phyloP scores from a whole-genome alignment of 306 rosid species.

The Acacia crassicarpa region DNA sequence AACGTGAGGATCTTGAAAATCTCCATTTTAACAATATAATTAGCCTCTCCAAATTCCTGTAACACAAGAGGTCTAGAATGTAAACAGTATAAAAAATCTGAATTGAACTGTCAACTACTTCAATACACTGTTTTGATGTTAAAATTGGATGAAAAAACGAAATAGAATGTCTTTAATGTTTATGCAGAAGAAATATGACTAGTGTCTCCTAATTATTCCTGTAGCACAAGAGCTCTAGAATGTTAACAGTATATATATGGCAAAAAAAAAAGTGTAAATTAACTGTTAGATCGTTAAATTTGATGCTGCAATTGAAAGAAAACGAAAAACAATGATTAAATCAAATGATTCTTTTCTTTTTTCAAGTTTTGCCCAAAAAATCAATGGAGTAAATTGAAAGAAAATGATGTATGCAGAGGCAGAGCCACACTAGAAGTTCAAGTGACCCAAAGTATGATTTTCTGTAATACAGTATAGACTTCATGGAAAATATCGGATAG shows the following conservation, averaged over 20 bases:
- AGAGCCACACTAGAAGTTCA: neutral
- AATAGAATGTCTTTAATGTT: neutral
- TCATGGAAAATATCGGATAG: neutral
- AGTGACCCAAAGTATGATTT: neutral
- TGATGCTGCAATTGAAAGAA: neutral
- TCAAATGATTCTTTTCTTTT: neutral
- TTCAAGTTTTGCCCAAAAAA: neutral
- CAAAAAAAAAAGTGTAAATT: neutral
- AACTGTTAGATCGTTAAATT: neutral
- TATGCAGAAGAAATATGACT: conserved; percentile 1
- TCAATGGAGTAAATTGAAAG: neutral
- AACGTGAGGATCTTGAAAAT: conserved; percentile 47
- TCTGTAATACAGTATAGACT: neutral
- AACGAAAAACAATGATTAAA: neutral
- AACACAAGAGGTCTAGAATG: conserved; percentile 10
- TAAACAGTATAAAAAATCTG: neutral
- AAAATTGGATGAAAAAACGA: neutral
- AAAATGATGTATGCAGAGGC: neutral
- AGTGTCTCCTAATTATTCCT: conserved; percentile 78
- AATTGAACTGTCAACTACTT: neutral
- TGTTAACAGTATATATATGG: neutral
- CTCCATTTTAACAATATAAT: conserved; percentile 49
- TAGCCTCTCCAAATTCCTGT: conserved; percentile 74
- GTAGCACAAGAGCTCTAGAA: conserved; percentile 16
- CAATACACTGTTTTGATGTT: neutral